phyloP scores from a whole-genome alignment of 805 yeast genomes.

The Candida nitratophila region DNA sequence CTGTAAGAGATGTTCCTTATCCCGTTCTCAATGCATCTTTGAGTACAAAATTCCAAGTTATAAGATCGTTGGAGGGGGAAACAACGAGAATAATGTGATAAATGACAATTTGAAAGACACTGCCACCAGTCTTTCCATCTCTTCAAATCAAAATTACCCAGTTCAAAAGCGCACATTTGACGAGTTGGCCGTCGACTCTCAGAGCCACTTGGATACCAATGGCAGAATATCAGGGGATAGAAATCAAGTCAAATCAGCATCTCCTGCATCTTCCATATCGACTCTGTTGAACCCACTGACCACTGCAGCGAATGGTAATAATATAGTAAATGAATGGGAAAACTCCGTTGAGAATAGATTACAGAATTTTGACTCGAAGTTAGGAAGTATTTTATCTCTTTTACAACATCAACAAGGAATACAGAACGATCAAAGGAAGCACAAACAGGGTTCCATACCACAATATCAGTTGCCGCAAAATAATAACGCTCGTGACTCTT shows the following conservation, averaged over 20 bases:
- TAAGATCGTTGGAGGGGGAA: slow-evolving; percentile 23
- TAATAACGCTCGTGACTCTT: too few species aligned
- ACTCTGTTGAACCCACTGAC: neutral
- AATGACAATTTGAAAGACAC: slow-evolving; percentile 1
- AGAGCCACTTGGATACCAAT: too few species aligned
- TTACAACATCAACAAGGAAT: slow-evolving; percentile 20
- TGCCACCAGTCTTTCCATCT: too few species aligned
- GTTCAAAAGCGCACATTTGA: too few species aligned
- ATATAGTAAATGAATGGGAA: slow-evolving; percentile 20
- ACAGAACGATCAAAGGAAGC: too few species aligned
- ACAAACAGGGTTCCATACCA: neutral
- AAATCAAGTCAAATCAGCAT: neutral
- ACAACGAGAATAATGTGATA: slow-evolving; percentile 1
- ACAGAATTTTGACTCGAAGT: slow-evolving; percentile 30
- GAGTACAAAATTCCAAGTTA: slow-evolving; percentile 45
- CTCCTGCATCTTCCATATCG: neutral
- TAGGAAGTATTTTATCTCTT: slow-evolving; percentile 30
- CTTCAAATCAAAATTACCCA: too few species aligned
- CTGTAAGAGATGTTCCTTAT: slow-evolving; percentile 50
- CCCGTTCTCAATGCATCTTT: slow-evolving; percentile 48
- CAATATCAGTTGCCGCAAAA: neutral
- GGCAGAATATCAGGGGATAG: neutral
- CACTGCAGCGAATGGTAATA: neutral
- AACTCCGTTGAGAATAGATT: slow-evolving; percentile 31
- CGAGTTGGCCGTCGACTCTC: too few species aligned